Base-by-base conservation (phyloP, 371 early-diverging fungal species). In the Dinochytrium kinnereticum region DNA sequence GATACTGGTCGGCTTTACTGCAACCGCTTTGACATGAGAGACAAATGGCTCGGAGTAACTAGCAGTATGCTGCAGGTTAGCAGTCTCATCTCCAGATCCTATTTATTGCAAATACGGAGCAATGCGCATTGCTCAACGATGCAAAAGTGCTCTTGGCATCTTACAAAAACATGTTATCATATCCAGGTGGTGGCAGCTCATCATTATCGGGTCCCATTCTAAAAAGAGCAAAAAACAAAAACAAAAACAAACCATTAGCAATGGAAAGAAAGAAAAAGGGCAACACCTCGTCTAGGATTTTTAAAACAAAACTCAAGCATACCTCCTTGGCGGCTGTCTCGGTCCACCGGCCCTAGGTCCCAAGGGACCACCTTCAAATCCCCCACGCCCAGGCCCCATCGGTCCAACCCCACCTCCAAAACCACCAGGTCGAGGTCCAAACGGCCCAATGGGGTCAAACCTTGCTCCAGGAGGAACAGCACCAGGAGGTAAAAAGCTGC, bases 401-500 rank as follows among this genome's bases (percentile, higher is more conserved):
- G 13, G 13, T 26, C 77, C 79, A 34, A 66, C 49, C 51, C 83
- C 78, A 64, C 19, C 79, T 76, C 88, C 82, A 2, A 78, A 79
- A 15, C 72, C 81, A 1, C 69, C 76, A 0, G 90, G 85, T 49
- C 53, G 64, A 10, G 65, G 75, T 1, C 90, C 92, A 76, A 93
- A 92, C 2, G 97, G 97, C 7, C 88, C 89, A 72, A 96, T 94
- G 0, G 96, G 97, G 77, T 97, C 96, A 82, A 94, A 97, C 28
- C 96, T 87, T 2, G 97, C 97, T 17, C 96, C 96, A n/a, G 94
- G 93, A 1, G 97, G 97, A 5, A 95, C 95, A 13, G 80, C 81
- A 19, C 81, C 80, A 0, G 71, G 78, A 0, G 83, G 82, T 24
- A 81, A 53, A 53, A 75, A 36, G 69, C 88, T 66, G 75, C 74